Evolutionary conservation across 1,284 basidiomycete species (phyloP).

Genomic region (Pseudozyma thailandica): DNA sequence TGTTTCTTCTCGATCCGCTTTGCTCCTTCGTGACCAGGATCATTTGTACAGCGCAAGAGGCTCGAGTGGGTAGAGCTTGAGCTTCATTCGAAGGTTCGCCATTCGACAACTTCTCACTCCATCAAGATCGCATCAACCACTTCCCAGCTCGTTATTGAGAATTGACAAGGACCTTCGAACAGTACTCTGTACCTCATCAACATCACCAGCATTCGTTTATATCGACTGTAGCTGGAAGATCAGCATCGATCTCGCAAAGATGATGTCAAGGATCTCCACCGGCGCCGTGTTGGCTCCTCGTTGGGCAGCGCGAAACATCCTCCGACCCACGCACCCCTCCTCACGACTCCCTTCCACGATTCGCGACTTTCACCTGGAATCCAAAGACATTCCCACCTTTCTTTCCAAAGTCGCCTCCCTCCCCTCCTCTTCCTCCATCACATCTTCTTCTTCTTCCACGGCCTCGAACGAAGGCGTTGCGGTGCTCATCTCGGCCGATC

Average conservation of each 20-base stretch:
- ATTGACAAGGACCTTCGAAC: too few species aligned
- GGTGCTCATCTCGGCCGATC: constrained; percentile 48
- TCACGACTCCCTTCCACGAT: neutral
- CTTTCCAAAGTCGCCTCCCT: constrained; percentile 19
- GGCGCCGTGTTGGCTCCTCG: neutral
- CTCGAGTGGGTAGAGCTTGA: too few species aligned
- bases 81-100: too few species aligned
- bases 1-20: too few species aligned
- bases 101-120: too few species aligned
- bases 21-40: too few species aligned
- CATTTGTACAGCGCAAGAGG: too few species aligned
- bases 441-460: neutral
- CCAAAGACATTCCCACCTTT: constrained; percentile 35
- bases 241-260: neutral
- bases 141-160: too few species aligned
- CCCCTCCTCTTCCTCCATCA: constrained; percentile 7
- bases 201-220: too few species aligned
- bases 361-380: constrained; percentile 39
- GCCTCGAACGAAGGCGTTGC: constrained; percentile 21
- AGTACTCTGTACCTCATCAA: too few species aligned
- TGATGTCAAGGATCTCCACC: neutral
- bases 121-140: too few species aligned
- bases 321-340: neutral
- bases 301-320: neutral
- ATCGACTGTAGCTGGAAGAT: too few species aligned